These are phyloP conservation scores for Chrysophaeum taylorii DNA, from an alignment of 352 stramenopile genomes.

Conservation along the genomic window DNA sequence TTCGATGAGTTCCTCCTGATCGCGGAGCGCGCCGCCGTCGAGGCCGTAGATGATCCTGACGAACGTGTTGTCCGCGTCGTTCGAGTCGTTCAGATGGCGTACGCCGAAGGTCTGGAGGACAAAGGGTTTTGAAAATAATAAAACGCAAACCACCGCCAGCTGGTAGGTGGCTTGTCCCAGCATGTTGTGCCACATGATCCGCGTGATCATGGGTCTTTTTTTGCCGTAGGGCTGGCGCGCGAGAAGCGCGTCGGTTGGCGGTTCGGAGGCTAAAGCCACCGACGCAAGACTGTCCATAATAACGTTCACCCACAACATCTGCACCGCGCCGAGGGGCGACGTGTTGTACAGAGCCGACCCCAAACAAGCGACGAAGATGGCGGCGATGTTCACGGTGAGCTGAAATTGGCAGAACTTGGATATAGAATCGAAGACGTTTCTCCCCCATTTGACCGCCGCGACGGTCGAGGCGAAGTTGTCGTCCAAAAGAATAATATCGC, in stretches of 20 bases:
- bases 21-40: slow-evolving; percentile 53
- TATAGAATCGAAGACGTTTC: slow-evolving; percentile 90
- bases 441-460: slow-evolving; percentile 82
- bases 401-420: slow-evolving; percentile 93
- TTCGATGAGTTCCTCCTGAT: slow-evolving; percentile 39
- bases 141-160: slow-evolving; percentile 62
- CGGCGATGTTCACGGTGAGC: slow-evolving; percentile 84
- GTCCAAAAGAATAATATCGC: slow-evolving; percentile 86
- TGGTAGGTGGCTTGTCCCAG: slow-evolving; percentile 79
- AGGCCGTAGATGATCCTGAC: background rate
- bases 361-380: slow-evolving; percentile 74
- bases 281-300: slow-evolving; percentile 96
- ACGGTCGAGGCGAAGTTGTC: slow-evolving; percentile 91
- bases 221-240: slow-evolving; percentile 75
- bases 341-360: slow-evolving; percentile 56
- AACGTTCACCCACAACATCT: slow-evolving; percentile 97
- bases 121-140: slow-evolving; percentile 41
- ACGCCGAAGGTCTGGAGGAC: background rate
- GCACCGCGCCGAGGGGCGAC: slow-evolving; percentile 72
- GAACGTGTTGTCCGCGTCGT: background rate
- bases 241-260: slow-evolving; percentile 68
- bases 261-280: slow-evolving; percentile 83
- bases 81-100: too few species aligned
- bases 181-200: slow-evolving; percentile 86
- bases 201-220: slow-evolving; percentile 73